phyloP scores from a whole-genome alignment of 108 stramenopile species.

The Nitzschia sp. region DNA sequence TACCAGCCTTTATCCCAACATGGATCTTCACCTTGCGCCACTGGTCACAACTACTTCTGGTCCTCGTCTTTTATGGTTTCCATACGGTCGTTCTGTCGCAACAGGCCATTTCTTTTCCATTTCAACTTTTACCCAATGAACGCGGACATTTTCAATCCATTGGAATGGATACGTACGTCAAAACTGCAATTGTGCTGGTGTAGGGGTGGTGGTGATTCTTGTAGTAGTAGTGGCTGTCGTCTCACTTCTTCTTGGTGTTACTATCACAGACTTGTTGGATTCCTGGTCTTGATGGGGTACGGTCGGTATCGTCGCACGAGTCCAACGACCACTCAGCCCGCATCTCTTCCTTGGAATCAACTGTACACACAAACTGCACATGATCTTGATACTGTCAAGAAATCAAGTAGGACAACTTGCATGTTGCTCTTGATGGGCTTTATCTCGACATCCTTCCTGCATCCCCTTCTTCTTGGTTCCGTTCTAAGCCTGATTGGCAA shows the following conservation, averaged over 20 bases:
- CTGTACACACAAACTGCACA: too few relatives aligned
- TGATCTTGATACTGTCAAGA: too few relatives aligned
- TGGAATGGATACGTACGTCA: slow-evolving; percentile 72
- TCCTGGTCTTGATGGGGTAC: too few relatives aligned
- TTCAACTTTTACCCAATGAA: slow-evolving; percentile 86
- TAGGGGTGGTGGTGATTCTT: too few relatives aligned
- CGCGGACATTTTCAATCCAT: slow-evolving; percentile 79
- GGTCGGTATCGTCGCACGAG: too few relatives aligned
- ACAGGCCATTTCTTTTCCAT: slow-evolving; percentile 70
- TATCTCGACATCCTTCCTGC: slow-evolving; percentile 25
- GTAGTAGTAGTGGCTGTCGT: too few relatives aligned
- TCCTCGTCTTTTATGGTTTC: slow-evolving; percentile 51
- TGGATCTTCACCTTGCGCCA: slow-evolving; percentile 42
- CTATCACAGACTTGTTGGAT: too few relatives aligned
- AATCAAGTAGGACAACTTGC: slow-evolving; percentile 76
- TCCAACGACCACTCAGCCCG: too few relatives aligned
- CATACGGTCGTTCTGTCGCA: slow-evolving; percentile 77
- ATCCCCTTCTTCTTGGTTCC: slow-evolving; percentile 21
- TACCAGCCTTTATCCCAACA: slow-evolving; percentile 78
- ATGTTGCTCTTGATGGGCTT: slow-evolving; percentile 62
- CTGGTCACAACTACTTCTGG: slow-evolving; percentile 43
- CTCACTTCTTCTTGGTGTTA: too few relatives aligned
- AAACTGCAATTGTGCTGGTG: too few relatives aligned
- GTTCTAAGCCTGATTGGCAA: too few relatives aligned
- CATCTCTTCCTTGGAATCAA: too few relatives aligned